phyloP scores from a whole-genome alignment of 805 yeast species.

The Ogataea pignaliae region DNA sequence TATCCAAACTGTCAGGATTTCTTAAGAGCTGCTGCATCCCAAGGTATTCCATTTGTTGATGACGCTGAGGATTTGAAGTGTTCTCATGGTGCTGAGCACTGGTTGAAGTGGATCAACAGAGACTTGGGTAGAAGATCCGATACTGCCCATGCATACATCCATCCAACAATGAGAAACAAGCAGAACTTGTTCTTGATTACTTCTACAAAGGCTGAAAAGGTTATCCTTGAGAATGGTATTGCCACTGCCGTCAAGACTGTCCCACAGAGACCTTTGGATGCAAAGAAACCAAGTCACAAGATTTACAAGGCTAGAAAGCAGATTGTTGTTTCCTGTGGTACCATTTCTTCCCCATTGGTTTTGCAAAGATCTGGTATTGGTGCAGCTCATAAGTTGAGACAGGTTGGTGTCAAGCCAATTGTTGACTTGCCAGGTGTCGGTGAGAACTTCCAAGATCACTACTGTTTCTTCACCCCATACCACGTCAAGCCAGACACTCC shows the following conservation, averaged over 20 bases:
- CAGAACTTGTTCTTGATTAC: slow-evolving; percentile 21
- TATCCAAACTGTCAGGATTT: slow-evolving; percentile 26
- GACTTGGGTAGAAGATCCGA: slow-evolving; percentile 29
- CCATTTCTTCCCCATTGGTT: slow-evolving; percentile 43
- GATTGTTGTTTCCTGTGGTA: slow-evolving; percentile 42
- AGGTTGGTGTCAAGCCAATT: slow-evolving; percentile 26
- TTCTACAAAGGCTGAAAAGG: slow-evolving; percentile 25
- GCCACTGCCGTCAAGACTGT: slow-evolving; percentile 24
- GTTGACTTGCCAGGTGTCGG: slow-evolving; percentile 30
- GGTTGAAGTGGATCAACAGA: slow-evolving; percentile 30
- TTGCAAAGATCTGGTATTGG: slow-evolving; percentile 44
- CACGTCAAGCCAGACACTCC: slow-evolving; percentile 25
- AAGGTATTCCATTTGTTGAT: slow-evolving; percentile 25
- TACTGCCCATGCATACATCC: slow-evolving; percentile 28
- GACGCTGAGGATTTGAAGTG: slow-evolving; percentile 22
- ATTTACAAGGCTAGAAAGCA: slow-evolving; percentile 39
- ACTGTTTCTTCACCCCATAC: slow-evolving; percentile 28
- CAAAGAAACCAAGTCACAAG: slow-evolving; percentile 13
- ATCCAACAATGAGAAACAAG: slow-evolving; percentile 29
- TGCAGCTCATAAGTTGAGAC: slow-evolving; percentile 26
- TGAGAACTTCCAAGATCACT: slow-evolving; percentile 29
- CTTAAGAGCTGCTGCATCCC: slow-evolving; percentile 25
- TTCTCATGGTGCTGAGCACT: slow-evolving; percentile 27
- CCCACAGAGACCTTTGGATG: slow-evolving; percentile 20
- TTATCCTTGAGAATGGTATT: slow-evolving; percentile 24